phyloP scores from a whole-genome alignment of 1,284 basidiomycete species.

The Earliella scabrosa region DNA sequence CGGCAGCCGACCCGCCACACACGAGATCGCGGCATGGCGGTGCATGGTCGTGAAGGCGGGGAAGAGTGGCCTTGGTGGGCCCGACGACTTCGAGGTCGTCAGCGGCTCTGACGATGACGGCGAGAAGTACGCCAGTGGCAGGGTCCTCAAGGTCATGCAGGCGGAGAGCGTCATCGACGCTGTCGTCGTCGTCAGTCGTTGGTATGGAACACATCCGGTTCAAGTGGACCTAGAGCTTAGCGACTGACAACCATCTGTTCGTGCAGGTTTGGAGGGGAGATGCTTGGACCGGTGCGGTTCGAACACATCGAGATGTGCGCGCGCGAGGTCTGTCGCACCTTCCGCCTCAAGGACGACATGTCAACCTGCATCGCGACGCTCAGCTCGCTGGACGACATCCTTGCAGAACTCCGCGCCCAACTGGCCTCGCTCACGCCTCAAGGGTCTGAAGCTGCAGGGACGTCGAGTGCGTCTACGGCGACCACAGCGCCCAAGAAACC shows the following conservation, averaged over 20 bases:
- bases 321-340: constrained; percentile 69
- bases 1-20: constrained; percentile 56
- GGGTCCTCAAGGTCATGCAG: constrained; percentile 72
- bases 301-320: constrained; percentile 78
- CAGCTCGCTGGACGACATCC: constrained; percentile 61
- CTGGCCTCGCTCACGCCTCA: constrained; percentile 37
- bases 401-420: constrained; percentile 57
- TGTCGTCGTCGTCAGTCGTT: constrained; percentile 76
- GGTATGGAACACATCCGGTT: constrained; percentile 46
- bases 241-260: neutral
- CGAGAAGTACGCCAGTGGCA: constrained; percentile 69
- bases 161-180: constrained; percentile 62
- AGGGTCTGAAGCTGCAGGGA: too few relatives aligned
- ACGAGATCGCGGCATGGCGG: constrained; percentile 77
- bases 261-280: constrained; percentile 76
- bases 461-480: neutral
- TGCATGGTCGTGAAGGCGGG: constrained; percentile 74
- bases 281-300: constrained; percentile 75
- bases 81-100: constrained; percentile 73
- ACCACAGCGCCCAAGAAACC: constrained; percentile 23
- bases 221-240: too few relatives aligned
- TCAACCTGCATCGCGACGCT: constrained; percentile 61
- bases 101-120: constrained; percentile 71
- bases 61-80: constrained; percentile 66
- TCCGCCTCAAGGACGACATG: constrained; percentile 68